Percentiles rank a stretch among this genome's conserved stretches.
phyloP scores from a whole-genome alignment of 1,284 basidiomycete species.

The Xerocomus nothofagi region DNA sequence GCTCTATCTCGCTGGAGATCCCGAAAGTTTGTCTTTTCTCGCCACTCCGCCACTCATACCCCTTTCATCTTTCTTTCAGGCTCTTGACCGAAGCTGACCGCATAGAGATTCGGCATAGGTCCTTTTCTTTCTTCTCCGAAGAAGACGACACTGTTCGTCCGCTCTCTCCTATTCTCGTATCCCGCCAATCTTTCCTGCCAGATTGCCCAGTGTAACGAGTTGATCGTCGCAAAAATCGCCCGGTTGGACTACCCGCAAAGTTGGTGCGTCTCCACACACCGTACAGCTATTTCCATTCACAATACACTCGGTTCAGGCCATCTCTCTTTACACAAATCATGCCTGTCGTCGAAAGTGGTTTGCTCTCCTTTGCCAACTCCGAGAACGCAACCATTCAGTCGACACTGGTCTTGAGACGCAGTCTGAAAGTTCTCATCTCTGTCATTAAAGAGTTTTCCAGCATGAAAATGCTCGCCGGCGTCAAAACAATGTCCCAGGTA shows the following conservation, averaged over 20 bases:
- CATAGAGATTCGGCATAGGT: conserved; percentile 55
- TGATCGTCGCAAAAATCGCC: conserved; percentile 69
- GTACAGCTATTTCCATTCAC: neutral
- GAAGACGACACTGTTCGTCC: conserved; percentile 63
- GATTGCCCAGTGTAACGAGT: conserved; percentile 74
- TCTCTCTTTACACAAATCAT: conserved; percentile 60
- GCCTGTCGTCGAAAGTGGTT: conserved; percentile 49
- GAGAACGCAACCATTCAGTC: conserved; percentile 43
- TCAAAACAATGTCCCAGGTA: conserved; percentile 65
- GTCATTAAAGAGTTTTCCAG: conserved; percentile 67
- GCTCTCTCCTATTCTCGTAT: neutral
- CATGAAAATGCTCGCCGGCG: conserved; percentile 65
- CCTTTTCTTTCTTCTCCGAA: conserved; percentile 66
- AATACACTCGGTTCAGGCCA: conserved; percentile 47
- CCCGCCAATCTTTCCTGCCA: conserved; percentile 30
- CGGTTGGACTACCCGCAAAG: conserved; percentile 67
- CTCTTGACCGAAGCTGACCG: conserved; percentile 66
- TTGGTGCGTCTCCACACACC: conserved; percentile 49
- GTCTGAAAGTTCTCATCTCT: conserved; percentile 60
- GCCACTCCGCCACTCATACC: neutral
- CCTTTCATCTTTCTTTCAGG: conserved; percentile 40
- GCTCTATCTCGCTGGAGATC: conserved; percentile 68
- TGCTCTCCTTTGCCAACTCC: conserved; percentile 49
- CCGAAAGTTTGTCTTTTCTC: conserved; percentile 51
- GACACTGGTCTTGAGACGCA: conserved; percentile 57